phyloP scores from a whole-genome alignment of 768 basidiomycete species.

The Krasilnikovozyma curviuscula region DNA sequence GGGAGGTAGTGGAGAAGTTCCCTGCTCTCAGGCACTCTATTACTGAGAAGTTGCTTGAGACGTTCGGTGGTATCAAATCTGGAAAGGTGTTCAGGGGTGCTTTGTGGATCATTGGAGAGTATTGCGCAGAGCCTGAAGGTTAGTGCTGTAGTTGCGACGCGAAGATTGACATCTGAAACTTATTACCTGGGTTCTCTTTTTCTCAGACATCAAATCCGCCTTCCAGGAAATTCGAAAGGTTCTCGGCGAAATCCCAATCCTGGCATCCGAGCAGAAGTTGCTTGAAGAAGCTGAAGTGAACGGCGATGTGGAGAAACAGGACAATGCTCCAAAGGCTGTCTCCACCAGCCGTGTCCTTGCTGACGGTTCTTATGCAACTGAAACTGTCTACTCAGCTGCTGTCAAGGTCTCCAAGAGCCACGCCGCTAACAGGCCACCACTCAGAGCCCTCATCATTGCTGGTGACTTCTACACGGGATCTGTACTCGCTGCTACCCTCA shows the following conservation, averaged over 20 bases:
- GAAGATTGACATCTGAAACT: not conserved
- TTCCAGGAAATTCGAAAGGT: constrained; percentile 66
- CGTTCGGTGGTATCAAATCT: constrained; percentile 72
- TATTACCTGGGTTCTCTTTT: not conserved
- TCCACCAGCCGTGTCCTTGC: constrained; percentile 49
- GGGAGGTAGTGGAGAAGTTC: constrained; percentile 96
- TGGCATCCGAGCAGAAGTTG: constrained; percentile 61
- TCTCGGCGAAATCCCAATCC: constrained; percentile 89
- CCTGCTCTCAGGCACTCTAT: constrained; percentile 63
- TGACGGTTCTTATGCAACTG: constrained; percentile 95
- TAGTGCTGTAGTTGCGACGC: constrained; percentile 12
- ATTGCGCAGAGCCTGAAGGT: constrained; percentile 40
- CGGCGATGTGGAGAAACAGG: not conserved
- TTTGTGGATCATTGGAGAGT: constrained; percentile 97
- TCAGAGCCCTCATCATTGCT: constrained; percentile 71
- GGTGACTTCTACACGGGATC: constrained; percentile 96
- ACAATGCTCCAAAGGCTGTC: not conserved
- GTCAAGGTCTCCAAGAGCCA: constrained; percentile 57
- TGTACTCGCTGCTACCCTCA: constrained; percentile 70
- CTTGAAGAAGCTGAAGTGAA: not conserved
- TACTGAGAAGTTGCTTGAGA: constrained; percentile 61
- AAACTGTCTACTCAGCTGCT: constrained; percentile 56
- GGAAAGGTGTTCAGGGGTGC: constrained; percentile 93
- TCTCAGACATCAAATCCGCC: constrained; percentile 43
- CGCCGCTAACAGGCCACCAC: constrained; percentile 70